Base-by-base conservation (phyloP, 306 rosid genomes). In the Delonix regia region DNA sequence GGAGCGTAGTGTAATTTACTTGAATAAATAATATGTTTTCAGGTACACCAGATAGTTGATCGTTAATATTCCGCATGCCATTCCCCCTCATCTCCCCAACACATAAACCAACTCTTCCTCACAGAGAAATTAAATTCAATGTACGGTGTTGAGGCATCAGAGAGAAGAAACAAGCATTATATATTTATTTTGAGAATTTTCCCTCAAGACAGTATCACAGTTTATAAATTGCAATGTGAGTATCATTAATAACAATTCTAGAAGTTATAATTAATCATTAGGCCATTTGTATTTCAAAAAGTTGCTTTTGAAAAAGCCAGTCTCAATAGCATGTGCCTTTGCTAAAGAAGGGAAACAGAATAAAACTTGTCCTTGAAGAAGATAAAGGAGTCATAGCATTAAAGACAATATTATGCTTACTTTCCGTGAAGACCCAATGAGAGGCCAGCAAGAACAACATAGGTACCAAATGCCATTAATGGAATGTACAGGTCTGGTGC, bases 401-500 rank as follows among this genome's bases (percentile, higher is more conserved):
- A 27, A 45, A 57, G 11, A 15, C 47, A 16, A 72, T 9, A 42
- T 0, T 9, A 55, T 52, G 88, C 97, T 73, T 81, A 91, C 97
- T 86, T 91, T 79, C 97, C 97, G 22, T 80, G 85, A 81, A 88
- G 85, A 81, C 94, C 97, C 86, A 91, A 75, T 34, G 97, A 85
- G 85, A 91, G 75, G 79, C 97, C 94, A 69, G 94, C 90, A 72
- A 91, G 89, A 83, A 91, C 86, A 73, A 91, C 90, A 25, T 91
- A 91, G 78, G 94, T 87, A 42, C 97, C 97, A 73, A 91, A 91
- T 11, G 97, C 92, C 97, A 91, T 91, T 19, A 87, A 86, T n/a
- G 94, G 94, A 72, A 91, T 87, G 75, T 91, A 89, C 27, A 91
- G 77, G 79, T 91, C 94, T 18, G 94, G 94, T n/a, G 94, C 97